These are phyloP conservation scores for Hypoxylon perforatum DNA, from an alignment of 495 filamentous ascomycete species.

Conservation along the genomic window DNA sequence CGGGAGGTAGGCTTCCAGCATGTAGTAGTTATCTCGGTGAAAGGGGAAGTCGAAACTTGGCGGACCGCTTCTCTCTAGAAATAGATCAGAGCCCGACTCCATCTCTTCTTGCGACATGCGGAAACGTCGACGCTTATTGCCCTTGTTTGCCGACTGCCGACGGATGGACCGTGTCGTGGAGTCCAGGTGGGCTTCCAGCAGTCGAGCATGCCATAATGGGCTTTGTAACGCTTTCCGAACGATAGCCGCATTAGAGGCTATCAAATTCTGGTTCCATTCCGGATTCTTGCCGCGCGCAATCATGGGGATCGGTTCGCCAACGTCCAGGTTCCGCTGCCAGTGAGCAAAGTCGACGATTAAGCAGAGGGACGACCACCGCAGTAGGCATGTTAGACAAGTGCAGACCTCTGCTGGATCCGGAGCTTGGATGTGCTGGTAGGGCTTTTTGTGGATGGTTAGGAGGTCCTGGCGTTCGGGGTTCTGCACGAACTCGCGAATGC, in stretches of 20 bases:
- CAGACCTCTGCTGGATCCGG: constrained; percentile 56
- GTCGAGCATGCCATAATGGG: constrained; percentile 59
- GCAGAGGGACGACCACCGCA: constrained; percentile 64
- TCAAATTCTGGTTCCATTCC: constrained; percentile 58
- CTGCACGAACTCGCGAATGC: constrained; percentile 47
- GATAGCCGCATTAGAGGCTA: constrained; percentile 50
- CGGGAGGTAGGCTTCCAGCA: constrained; percentile 62
- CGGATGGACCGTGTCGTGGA: constrained; percentile 61
- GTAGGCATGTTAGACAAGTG: constrained; percentile 63
- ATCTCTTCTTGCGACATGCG: constrained; percentile 59
- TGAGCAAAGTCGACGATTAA: constrained; percentile 64
- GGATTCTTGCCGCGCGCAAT: constrained; percentile 56
- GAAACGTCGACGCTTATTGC: constrained; percentile 59
- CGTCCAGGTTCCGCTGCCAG: constrained; percentile 63
- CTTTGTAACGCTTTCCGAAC: constrained; percentile 55
- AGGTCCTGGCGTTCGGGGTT: constrained; percentile 50
- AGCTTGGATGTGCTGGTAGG: constrained; percentile 59
- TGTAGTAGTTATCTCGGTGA: constrained; percentile 65
- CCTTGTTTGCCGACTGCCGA: constrained; percentile 58
- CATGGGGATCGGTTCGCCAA: constrained; percentile 61
- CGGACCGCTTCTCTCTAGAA: constrained; percentile 59
- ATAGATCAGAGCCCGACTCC: constrained; percentile 55
- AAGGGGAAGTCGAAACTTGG: constrained; percentile 61
- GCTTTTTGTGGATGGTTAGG: constrained; percentile 52
- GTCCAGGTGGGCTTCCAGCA: constrained; percentile 63